phyloP scores from a whole-genome alignment of 1,139 yeast species.

The Suzukiozyma palmioleophila region DNA sequence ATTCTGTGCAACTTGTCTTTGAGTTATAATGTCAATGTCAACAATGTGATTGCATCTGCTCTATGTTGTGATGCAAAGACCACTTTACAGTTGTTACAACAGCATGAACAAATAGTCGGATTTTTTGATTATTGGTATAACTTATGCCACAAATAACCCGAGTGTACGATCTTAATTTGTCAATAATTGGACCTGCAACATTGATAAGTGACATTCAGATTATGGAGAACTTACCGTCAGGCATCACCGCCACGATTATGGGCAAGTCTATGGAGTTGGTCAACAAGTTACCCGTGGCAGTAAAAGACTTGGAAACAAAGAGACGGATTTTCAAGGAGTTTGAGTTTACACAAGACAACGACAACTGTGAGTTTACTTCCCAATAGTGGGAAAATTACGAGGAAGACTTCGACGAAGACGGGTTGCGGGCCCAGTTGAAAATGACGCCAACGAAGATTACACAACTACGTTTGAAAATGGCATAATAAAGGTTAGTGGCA shows the following conservation, averaged over 20 bases:
- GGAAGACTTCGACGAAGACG: constrained; percentile 17
- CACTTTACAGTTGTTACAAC: constrained; percentile 52
- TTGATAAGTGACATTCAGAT: constrained; percentile 19
- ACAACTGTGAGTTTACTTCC: constrained; percentile 12
- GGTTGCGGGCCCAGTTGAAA: constrained; percentile 20
- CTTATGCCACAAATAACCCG: constrained; percentile 54
- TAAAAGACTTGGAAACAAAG: constrained; percentile 58
- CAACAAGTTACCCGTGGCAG: constrained; percentile 65
- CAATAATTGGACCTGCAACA: constrained; percentile 60
- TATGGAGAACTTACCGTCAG: constrained; percentile 8
- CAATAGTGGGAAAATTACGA: constrained; percentile 23
- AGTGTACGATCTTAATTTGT: constrained; percentile 78
- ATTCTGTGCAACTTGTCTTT: too few relatives aligned
- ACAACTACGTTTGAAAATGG: constrained; percentile 31
- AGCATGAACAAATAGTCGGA: constrained; percentile 36
- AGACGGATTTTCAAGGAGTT: constrained; percentile 47
- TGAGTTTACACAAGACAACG: constrained; percentile 17
- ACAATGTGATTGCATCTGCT: constrained; percentile 65
- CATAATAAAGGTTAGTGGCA: constrained; percentile 29
- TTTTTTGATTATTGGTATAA: constrained; percentile 72
- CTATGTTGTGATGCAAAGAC: constrained; percentile 57
- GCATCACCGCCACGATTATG: neutral
- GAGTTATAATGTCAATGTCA: constrained; percentile 52
- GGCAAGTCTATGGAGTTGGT: constrained; percentile 19
- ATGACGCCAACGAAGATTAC: constrained; percentile 41